A percentile compares a stretch with the other conserved stretches of the same genome.
Conservation (phyloP, 2,329 filamentous ascomycete genomes). For the Colletotrichum viniferum region DNA sequence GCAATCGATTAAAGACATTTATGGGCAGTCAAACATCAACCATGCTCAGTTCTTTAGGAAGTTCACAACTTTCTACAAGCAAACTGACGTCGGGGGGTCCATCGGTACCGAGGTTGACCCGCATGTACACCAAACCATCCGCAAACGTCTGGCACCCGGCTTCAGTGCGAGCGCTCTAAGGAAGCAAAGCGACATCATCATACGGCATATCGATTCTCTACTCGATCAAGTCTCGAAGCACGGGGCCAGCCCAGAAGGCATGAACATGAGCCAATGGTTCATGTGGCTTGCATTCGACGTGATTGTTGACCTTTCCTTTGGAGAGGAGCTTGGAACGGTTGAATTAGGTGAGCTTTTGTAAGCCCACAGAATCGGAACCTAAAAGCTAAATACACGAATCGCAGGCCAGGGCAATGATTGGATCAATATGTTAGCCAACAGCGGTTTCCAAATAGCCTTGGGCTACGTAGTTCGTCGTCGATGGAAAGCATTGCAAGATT, state of each 20-base stretch:
- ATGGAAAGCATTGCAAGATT: neutral
- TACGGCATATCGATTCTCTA: conserved; percentile 42
- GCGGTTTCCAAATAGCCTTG: conserved; percentile 1
- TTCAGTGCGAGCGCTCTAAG: conserved; percentile 27
- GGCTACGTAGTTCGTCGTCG: neutral
- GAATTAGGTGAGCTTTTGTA: neutral
- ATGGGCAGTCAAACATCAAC: conserved; percentile 25
- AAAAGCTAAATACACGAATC: neutral
- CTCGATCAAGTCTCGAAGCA: conserved; percentile 23
- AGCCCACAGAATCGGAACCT: neutral
- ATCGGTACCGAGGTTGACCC: conserved; percentile 1
- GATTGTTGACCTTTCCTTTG: conserved; percentile 32
- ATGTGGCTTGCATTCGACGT: conserved; percentile 33
- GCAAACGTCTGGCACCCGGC: conserved; percentile 19
- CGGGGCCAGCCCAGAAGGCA: conserved; percentile 16
- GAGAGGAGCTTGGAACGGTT: conserved; percentile 30
- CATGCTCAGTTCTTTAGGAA: conserved; percentile 24
- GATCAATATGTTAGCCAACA: conserved; percentile 4
- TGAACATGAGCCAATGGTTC: conserved; percentile 34
- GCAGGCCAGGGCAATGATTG: neutral
- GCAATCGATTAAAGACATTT: conserved; percentile 44
- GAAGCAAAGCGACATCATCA: conserved; percentile 30
- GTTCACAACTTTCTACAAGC: neutral
- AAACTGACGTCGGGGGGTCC: conserved; percentile 21
- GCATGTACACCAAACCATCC: neutral